phyloP scores from a whole-genome alignment of 441 rosid species.

The Populus trichocarpa region DNA sequence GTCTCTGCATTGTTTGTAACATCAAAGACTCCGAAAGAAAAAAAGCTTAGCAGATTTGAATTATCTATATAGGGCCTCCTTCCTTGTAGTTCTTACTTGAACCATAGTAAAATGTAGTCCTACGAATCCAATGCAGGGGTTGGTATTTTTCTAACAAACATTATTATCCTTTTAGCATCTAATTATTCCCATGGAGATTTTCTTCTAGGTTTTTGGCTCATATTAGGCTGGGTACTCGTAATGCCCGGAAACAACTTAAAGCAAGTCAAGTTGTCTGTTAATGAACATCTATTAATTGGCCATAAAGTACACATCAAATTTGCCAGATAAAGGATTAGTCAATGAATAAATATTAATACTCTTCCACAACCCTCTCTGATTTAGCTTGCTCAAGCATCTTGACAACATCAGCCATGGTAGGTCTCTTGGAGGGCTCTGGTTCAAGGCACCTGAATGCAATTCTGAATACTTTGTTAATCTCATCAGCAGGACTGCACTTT shows the following conservation, averaged over 20 bases:
- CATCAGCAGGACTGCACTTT: slow-evolving; percentile 44
- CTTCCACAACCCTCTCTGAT: slow-evolving; percentile 25
- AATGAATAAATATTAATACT: neutral
- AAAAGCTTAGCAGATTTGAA: neutral
- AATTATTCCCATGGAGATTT: neutral
- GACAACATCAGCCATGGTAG: slow-evolving; percentile 82
- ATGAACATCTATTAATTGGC: neutral
- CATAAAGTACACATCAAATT: neutral
- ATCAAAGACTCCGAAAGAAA: neutral
- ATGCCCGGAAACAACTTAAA: neutral
- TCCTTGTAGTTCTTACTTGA: neutral
- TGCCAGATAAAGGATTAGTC: neutral
- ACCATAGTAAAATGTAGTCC: neutral
- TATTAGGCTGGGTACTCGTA: neutral
- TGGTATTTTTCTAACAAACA: neutral
- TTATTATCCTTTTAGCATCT: neutral
- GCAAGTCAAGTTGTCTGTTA: neutral
- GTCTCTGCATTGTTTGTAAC: neutral
- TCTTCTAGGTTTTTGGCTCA: neutral
- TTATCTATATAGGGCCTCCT: neutral
- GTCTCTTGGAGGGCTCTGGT: slow-evolving; percentile 68
- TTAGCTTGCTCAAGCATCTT: slow-evolving; percentile 68
- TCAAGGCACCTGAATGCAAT: slow-evolving; percentile 79
- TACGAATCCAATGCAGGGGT: neutral
- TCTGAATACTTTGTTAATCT: slow-evolving; percentile 49